phyloP scores from a whole-genome alignment of 768 basidiomycete genomes.

The Neoboletus brunneissimus region DNA sequence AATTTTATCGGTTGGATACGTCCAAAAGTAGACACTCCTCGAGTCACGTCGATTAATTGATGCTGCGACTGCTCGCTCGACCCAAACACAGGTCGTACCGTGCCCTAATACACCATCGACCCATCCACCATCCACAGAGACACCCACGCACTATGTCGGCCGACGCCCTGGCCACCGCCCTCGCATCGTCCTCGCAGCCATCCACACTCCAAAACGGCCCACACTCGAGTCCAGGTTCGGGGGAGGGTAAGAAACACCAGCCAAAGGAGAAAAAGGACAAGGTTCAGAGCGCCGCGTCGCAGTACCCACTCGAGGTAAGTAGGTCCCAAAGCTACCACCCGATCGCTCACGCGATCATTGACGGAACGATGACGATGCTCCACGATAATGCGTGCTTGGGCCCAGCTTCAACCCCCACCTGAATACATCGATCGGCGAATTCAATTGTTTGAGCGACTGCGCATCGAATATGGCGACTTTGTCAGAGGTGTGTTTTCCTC shows the following conservation, averaged over 20 bases:
- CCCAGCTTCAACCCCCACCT: constrained; percentile 70
- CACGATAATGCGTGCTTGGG: constrained; percentile 28
- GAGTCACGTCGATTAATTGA: constrained; percentile 27
- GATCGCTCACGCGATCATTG: background rate
- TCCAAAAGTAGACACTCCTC: constrained; percentile 25
- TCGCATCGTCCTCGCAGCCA: constrained; percentile 55
- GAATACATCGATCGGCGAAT: constrained; percentile 88
- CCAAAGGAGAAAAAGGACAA: constrained; percentile 47
- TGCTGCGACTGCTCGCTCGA: constrained; percentile 37
- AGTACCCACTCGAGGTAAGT: constrained; percentile 62
- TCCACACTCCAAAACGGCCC: constrained; percentile 43
- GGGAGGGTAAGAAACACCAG: constrained; percentile 33
- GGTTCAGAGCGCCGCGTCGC: constrained; percentile 32
- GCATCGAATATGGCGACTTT: constrained; percentile 78
- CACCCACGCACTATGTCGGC: constrained; percentile 46
- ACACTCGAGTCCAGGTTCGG: constrained; percentile 33
- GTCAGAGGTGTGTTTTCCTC: constrained; percentile 54
- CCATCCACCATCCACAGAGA: background rate
- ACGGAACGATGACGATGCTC: background rate
- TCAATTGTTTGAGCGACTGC: constrained; percentile 84
- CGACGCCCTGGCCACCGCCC: constrained; percentile 22
- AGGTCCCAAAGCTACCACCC: background rate
- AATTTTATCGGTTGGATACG: background rate
- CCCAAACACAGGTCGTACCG: constrained; percentile 20
- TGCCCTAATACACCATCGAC: constrained; percentile 19